Base-by-base conservation (phyloP, 169 alveolate genomes). In the Cryptosporidium viatorum region DNA sequence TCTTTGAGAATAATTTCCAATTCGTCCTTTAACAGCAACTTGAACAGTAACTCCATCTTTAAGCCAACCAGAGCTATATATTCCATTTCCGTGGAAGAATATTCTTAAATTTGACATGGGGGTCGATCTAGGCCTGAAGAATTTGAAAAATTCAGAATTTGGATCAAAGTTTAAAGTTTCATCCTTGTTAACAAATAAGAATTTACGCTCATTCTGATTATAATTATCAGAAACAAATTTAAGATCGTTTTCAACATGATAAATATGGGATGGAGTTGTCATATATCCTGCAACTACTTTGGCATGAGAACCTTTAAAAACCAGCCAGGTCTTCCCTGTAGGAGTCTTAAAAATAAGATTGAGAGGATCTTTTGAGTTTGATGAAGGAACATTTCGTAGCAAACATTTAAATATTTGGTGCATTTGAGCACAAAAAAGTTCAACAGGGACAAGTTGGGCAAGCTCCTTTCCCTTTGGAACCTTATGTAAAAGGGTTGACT, bases 281-380 rank as follows among this genome's bases (percentile, higher is more conserved):
- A 80, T 23, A 39, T 80, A 80, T 31, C 89, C 89, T 26, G 67
- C 68, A 43, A 50, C 89, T 14, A 80, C 89, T 67, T 80, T 80
- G 10, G 80, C 89, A 80, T 80, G 89, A 10, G 89, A 41, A 0
- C 89, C 89, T 65, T 80, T 80, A 67, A 48, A 80, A 37, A 65
- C 41, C 16, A 62, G 35, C 89, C 89, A 80, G 39, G 89, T 62
- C 3, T 45, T 7, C 14, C 65, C 65, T 4, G 21, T 8, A 21
- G 41, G 48, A 29, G 73, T 58, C 26, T 10, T 37, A 21, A 80
- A 43, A 8, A 31, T n/a, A 10, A 73, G 58, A 31, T 51, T 37
- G 0, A 8, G 21, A n/a, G 60, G 50, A 62, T 18, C 33, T 12
- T 45, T 23, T 0, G 89, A 58, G 18, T 16, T 29, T 12, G 33